phyloP scores from a whole-genome alignment of 768 basidiomycete genomes.

The Paxillus ammoniavirescens region DNA sequence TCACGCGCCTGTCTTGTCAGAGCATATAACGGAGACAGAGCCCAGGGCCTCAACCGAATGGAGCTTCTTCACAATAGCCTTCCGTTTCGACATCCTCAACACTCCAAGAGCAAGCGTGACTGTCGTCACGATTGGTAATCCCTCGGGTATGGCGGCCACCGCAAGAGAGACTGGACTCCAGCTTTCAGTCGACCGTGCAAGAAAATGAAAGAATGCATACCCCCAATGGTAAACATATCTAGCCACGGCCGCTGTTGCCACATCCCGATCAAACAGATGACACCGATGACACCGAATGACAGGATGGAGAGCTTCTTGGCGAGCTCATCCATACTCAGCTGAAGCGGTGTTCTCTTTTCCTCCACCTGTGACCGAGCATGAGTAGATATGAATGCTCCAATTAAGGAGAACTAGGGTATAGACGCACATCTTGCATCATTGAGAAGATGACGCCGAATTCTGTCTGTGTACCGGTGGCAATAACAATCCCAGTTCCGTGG shows the following conservation, averaged over 20 bases:
- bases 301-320: slow-evolving; percentile 87
- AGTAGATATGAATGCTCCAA: background rate
- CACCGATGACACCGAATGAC: slow-evolving; percentile 92
- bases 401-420: background rate
- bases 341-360: slow-evolving; percentile 89
- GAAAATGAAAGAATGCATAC: slow-evolving; percentile 41
- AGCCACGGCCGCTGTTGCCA: slow-evolving; percentile 85
- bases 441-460: slow-evolving; percentile 97
- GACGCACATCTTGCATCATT: slow-evolving; percentile 93
- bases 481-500: slow-evolving; percentile 81
- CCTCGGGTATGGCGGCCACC: slow-evolving; percentile 98
- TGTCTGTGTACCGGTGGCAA: slow-evolving; percentile 80
- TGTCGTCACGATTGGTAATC: slow-evolving; percentile 94
- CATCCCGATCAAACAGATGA: slow-evolving; percentile 90
- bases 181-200: slow-evolving; percentile 5
- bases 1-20: slow-evolving; percentile 86
- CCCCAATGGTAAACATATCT: slow-evolving; percentile 99
- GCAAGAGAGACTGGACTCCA: slow-evolving; percentile 79
- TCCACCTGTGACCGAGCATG: slow-evolving; percentile 46
- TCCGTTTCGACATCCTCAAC: slow-evolving; percentile 88
- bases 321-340: slow-evolving; percentile 94
- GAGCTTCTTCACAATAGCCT: slow-evolving; percentile 95
- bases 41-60: slow-evolving; percentile 94
- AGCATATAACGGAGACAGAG: slow-evolving; percentile 95
- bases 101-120: slow-evolving; percentile 96